Conservation (phyloP, 2,329 filamentous ascomycete genomes). For the Curvularia sp. region DNA sequence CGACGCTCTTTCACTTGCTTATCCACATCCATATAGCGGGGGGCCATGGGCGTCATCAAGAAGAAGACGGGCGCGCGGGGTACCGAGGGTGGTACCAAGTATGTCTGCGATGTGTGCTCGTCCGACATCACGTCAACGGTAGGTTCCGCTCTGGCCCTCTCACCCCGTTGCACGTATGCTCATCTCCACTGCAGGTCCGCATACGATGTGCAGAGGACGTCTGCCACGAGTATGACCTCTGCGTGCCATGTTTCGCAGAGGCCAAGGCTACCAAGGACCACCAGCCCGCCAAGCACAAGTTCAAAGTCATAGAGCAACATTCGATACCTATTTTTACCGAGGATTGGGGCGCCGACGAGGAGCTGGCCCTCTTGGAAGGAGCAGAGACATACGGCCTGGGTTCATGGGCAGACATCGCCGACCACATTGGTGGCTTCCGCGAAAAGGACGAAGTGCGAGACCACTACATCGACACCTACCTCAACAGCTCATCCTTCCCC, state of each 20-base stretch:
- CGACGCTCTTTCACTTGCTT: slow-evolving; percentile 10
- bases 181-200: slow-evolving; percentile 71
- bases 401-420: slow-evolving; percentile 96
- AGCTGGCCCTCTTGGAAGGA: slow-evolving; percentile 89
- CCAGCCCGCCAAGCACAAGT: slow-evolving; percentile 84
- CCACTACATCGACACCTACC: slow-evolving; percentile 88
- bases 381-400: slow-evolving; percentile 95
- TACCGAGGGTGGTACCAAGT: slow-evolving; percentile 80
- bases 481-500: slow-evolving; percentile 84
- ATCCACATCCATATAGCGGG: slow-evolving; percentile 20
- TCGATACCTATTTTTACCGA: slow-evolving; percentile 94
- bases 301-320: slow-evolving; percentile 95
- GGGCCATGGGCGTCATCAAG: slow-evolving; percentile 86
- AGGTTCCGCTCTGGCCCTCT: slow-evolving; percentile 51
- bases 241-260: slow-evolving; percentile 90
- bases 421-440: slow-evolving; percentile 95
- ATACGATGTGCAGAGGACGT: slow-evolving; percentile 81
- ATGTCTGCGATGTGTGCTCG: slow-evolving; percentile 96
- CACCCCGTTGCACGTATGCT: not conserved
- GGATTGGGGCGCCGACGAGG: slow-evolving; percentile 97
- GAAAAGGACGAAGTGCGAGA: slow-evolving; percentile 95
- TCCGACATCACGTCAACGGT: slow-evolving; percentile 97
- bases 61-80: slow-evolving; percentile 90
- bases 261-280: slow-evolving; percentile 83
- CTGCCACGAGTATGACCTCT: slow-evolving; percentile 95